Conservation (phyloP, 495 filamentous ascomycete genomes). For the Talaromyces wortmannii region DNA sequence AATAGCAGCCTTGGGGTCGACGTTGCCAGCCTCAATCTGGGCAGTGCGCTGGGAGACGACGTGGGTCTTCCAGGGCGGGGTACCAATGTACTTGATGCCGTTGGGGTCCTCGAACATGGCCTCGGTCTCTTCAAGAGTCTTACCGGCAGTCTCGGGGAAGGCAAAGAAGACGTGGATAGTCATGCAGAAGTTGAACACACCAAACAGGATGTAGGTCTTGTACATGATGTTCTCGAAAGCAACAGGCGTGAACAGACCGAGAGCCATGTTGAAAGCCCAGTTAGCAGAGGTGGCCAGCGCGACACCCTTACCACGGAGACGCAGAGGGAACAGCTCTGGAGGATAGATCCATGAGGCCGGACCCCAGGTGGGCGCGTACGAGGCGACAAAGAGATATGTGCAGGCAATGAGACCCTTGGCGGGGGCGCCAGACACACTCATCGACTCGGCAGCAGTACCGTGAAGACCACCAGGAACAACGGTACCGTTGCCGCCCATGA, state of each 20-base stretch:
- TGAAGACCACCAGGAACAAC: slow-evolving; percentile 41
- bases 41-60: slow-evolving; percentile 21
- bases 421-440: slow-evolving; percentile 25
- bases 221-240: slow-evolving; percentile 69
- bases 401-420: slow-evolving; percentile 56
- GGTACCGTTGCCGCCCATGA: slow-evolving; percentile 48
- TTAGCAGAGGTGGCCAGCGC: slow-evolving; percentile 66
- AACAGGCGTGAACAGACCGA: slow-evolving; percentile 71
- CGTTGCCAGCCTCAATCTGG: neutral
- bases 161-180: slow-evolving; percentile 71
- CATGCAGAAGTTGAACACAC: slow-evolving; percentile 67
- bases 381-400: slow-evolving; percentile 60
- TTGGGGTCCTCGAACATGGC: slow-evolving; percentile 59
- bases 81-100: slow-evolving; percentile 56
- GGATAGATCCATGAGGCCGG: slow-evolving; percentile 65
- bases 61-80: slow-evolving; percentile 61
- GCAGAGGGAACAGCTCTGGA: slow-evolving; percentile 60
- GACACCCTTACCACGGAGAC: slow-evolving; percentile 60
- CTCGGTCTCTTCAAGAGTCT: slow-evolving; percentile 72
- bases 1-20: slow-evolving; percentile 3
- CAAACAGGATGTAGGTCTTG: slow-evolving; percentile 70
- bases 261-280: slow-evolving; percentile 77
- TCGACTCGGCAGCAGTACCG: slow-evolving; percentile 26
- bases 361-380: slow-evolving; percentile 54
- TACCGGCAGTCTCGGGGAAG: slow-evolving; percentile 79